Percentiles rank a stretch among this genome's conserved stretches.
Evolutionary conservation across 2,329 filamentous ascomycete species (phyloP).

Genomic region (Diaporthe sp.): DNA sequence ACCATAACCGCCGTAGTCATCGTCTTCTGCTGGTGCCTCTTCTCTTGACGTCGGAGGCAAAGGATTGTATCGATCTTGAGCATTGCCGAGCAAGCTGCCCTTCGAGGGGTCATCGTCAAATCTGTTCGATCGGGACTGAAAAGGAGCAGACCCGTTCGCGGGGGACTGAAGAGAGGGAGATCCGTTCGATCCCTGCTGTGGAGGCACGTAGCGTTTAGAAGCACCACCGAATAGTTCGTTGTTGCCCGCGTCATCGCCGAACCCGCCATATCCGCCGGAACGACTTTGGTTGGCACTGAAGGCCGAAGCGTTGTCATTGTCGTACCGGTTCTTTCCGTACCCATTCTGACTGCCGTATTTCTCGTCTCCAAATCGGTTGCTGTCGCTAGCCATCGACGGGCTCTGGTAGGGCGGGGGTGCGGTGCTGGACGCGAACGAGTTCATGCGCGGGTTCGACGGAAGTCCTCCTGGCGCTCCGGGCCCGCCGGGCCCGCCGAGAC

Average conservation of each 20-base stretch:
- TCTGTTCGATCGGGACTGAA: neutral
- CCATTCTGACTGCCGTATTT: conserved; percentile 65
- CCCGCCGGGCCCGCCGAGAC: too few species aligned
- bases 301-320: conserved; percentile 50
- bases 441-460: conserved; percentile 47
- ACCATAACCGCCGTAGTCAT: conserved; percentile 67
- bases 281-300: conserved; percentile 52
- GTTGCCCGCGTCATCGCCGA: conserved; percentile 64
- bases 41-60: neutral
- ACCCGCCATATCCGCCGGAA: conserved; percentile 72
- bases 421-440: conserved; percentile 43
- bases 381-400: conserved; percentile 46
- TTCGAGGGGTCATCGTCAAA: neutral
- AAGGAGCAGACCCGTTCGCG: neutral
- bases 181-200: too few species aligned
- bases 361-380: conserved; percentile 66
- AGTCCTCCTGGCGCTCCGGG: conserved; percentile 43
- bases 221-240: conserved; percentile 70
- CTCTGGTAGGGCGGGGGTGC: conserved; percentile 54
- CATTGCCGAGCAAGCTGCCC: conserved; percentile 26
- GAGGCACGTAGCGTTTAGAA: conserved; percentile 44
- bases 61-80: conserved; percentile 32
- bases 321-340: conserved; percentile 68
- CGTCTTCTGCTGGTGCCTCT: conserved; percentile 10
- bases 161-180: too few species aligned